Conservation (phyloP, 1,139 yeast genomes). For the Magnusiomyces fungicola region DNA sequence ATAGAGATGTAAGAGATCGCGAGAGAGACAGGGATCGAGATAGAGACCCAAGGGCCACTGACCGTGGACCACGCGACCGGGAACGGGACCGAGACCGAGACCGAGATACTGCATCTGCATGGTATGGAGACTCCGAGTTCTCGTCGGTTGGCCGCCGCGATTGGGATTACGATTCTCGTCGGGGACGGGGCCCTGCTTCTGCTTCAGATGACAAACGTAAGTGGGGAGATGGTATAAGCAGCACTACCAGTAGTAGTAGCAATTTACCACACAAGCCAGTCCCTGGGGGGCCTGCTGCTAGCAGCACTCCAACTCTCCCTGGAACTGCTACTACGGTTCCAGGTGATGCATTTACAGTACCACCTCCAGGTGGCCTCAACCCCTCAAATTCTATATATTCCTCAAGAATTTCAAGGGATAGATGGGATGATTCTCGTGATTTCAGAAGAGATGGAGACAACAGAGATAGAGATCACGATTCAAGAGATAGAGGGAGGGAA, state of each 20-base stretch:
- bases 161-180: conserved; percentile 5
- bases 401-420: conserved; percentile 3
- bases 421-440: conserved; percentile 4
- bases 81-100: conserved; percentile 17
- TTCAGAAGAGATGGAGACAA: neutral
- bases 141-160: conserved; percentile 4
- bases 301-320: neutral
- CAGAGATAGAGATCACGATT: conserved; percentile 3
- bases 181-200: neutral
- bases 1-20: conserved; percentile 18
- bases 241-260: neutral
- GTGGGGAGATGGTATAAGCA: neutral
- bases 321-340: neutral
- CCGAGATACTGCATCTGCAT: conserved; percentile 15
- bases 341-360: neutral
- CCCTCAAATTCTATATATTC: neutral
- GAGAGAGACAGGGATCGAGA: conserved; percentile 16
- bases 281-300: neutral
- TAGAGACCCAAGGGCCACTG: conserved; percentile 14
- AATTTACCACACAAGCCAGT: neutral
- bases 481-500: conserved; percentile 8
- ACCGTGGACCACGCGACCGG: conserved; percentile 19
- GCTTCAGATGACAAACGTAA: neutral
- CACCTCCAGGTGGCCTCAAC: neutral
- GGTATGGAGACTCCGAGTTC: conserved; percentile 4